Conservation (phyloP, 2,329 filamentous ascomycete genomes). For the Juglanconis oblonga region DNA sequence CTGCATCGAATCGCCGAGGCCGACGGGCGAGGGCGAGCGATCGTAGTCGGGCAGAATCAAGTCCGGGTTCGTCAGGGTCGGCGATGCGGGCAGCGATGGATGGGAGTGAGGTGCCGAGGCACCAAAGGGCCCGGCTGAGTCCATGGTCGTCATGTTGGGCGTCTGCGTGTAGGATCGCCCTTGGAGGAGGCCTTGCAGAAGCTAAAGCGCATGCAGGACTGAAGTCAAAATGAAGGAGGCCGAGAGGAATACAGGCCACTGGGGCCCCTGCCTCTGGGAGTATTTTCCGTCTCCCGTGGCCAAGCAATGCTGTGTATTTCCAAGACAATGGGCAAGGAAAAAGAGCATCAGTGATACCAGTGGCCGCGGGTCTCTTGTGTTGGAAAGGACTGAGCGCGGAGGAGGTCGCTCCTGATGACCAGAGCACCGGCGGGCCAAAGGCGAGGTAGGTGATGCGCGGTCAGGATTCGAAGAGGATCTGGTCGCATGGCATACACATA, state of each 20-base stretch:
- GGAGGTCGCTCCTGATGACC: too few species aligned
- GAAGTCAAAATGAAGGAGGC: neutral
- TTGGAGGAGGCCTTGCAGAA: neutral
- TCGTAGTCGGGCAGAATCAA: slow-evolving; percentile 85
- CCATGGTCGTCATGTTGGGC: slow-evolving; percentile 25
- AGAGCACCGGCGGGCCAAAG: too few species aligned
- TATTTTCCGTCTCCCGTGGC: neutral
- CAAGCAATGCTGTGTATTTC: neutral
- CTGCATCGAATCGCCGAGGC: slow-evolving; percentile 47
- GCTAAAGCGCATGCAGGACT: neutral
- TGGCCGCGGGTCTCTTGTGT: too few species aligned
- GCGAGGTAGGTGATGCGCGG: too few species aligned
- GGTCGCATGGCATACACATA: too few species aligned
- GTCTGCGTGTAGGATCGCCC: neutral
- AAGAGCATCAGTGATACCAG: too few species aligned
- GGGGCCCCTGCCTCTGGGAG: slow-evolving; percentile 2
- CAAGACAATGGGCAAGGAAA: too few species aligned
- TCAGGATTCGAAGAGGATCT: too few species aligned
- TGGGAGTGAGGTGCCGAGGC: slow-evolving; percentile 34
- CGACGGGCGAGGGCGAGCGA: slow-evolving; percentile 46
- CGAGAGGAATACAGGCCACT: neutral
- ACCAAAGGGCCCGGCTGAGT: slow-evolving; percentile 24
- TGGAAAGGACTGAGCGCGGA: too few species aligned
- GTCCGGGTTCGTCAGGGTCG: slow-evolving; percentile 87
- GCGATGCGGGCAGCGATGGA: slow-evolving; percentile 63